A percentile compares a stretch with the other conserved stretches of the same genome.
Conservation (phyloP, 2,329 filamentous ascomycete genomes). For the Blastomyces emzantsi region DNA sequence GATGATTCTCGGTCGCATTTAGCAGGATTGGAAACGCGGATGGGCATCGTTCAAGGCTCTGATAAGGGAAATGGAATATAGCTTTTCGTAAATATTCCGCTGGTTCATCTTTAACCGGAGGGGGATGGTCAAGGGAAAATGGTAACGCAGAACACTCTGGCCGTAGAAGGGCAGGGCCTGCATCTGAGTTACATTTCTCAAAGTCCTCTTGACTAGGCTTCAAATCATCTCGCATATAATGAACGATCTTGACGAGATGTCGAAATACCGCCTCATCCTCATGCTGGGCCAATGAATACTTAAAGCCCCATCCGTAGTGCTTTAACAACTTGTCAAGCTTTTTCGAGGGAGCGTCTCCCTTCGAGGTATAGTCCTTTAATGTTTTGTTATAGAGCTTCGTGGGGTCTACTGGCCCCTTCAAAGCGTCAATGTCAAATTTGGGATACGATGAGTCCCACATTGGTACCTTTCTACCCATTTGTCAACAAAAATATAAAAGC, state of each 20-base stretch:
- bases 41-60: conserved; percentile 25
- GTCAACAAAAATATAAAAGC: background rate
- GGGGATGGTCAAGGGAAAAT: conserved; percentile 12
- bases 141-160: conserved; percentile 12
- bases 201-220: conserved; percentile 15
- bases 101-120: background rate
- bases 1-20: background rate
- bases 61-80: conserved; percentile 23
- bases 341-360: conserved; percentile 5
- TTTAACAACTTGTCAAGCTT: conserved; percentile 12
- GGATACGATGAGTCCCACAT: background rate
- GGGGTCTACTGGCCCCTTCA: background rate
- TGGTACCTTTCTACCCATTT: background rate
- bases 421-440: background rate
- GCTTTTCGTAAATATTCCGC: conserved; percentile 21
- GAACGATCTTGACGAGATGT: conserved; percentile 14
- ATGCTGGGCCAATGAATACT: background rate
- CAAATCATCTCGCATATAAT: conserved; percentile 14
- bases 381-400: conserved; percentile 12
- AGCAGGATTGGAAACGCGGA: conserved; percentile 14
- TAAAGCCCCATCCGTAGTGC: conserved; percentile 16
- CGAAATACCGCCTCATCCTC: background rate
- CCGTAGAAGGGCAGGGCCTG: conserved; percentile 14
- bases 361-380: conserved; percentile 7
- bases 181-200: conserved; percentile 13